phyloP scores from a whole-genome alignment of 1,284 basidiomycete genomes.

The Sanguinoderma infundibulare region DNA sequence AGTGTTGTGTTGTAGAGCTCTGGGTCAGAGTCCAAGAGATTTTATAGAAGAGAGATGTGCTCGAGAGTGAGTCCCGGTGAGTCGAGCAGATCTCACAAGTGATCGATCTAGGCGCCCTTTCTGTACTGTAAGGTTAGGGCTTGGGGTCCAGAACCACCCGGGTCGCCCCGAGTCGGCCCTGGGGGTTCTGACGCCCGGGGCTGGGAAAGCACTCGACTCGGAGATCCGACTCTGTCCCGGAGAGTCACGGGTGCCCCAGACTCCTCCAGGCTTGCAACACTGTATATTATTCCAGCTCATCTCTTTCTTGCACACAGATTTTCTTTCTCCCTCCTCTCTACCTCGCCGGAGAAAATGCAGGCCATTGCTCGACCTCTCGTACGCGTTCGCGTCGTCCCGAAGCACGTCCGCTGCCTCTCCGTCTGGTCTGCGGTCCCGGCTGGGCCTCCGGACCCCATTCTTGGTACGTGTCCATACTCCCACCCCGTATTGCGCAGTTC shows the following conservation, averaged over 20 bases:
- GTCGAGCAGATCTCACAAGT: slow-evolving; percentile 24
- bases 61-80: slow-evolving; percentile 16
- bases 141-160: slow-evolving; percentile 13
- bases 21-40: slow-evolving; percentile 11
- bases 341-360: slow-evolving; percentile 35
- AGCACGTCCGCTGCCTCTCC: slow-evolving; percentile 51
- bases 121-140: slow-evolving; percentile 12
- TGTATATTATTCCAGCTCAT: slow-evolving; percentile 17
- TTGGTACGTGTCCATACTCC: slow-evolving; percentile 59
- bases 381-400: slow-evolving; percentile 36
- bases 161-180: slow-evolving; percentile 11
- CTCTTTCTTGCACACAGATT: slow-evolving; percentile 7
- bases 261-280: slow-evolving; percentile 3
- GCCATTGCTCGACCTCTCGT: slow-evolving; percentile 40
- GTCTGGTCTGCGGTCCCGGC: slow-evolving; percentile 86
- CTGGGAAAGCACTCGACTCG: background rate
- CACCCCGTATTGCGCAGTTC: slow-evolving; percentile 9
- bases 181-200: slow-evolving; percentile 22
- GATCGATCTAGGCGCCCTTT: slow-evolving; percentile 23
- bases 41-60: slow-evolving; percentile 17
- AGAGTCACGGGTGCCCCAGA: background rate
- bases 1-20: slow-evolving; percentile 4
- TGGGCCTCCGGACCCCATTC: slow-evolving; percentile 93
- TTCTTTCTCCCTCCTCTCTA: slow-evolving; percentile 11
- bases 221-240: background rate